Percentiles rank a stretch among this genome's conserved stretches.
Conservation (phyloP, 2,329 filamentous ascomycete genomes). For the Fusarium sp. region DNA sequence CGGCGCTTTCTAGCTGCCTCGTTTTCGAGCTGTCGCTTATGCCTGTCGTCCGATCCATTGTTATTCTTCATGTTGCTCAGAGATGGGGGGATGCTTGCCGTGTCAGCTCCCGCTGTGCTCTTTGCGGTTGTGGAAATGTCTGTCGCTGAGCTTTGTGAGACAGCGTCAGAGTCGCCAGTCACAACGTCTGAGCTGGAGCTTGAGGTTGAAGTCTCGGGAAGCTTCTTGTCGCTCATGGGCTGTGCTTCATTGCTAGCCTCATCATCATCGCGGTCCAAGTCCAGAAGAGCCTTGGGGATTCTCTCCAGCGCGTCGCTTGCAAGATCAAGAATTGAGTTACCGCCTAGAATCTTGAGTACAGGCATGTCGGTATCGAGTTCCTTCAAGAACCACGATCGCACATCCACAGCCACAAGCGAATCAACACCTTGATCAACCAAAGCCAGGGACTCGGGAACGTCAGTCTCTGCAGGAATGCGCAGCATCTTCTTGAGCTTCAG, state of each 20-base stretch:
- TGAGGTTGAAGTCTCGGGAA: not conserved
- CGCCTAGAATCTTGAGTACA: slow-evolving; percentile 53
- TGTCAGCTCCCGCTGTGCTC: slow-evolving; percentile 1
- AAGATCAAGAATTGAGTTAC: slow-evolving; percentile 26
- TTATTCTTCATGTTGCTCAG: not conserved
- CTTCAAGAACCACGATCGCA: slow-evolving; percentile 63
- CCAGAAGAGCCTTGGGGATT: slow-evolving; percentile 1
- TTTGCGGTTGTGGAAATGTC: slow-evolving; percentile 1
- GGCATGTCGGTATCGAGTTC: slow-evolving; percentile 57
- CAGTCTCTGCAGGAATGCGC: not conserved
- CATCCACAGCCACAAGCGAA: slow-evolving; percentile 51
- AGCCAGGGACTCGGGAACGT: not conserved
- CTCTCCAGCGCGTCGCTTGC: not conserved
- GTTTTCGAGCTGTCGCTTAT: not conserved
- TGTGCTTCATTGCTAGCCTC: not conserved
- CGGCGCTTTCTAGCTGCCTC: not conserved
- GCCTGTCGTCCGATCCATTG: not conserved
- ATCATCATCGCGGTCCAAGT: not conserved
- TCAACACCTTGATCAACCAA: slow-evolving; percentile 42
- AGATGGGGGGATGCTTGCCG: slow-evolving; percentile 9
- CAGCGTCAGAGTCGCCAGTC: not conserved
- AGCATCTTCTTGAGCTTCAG: slow-evolving; percentile 16
- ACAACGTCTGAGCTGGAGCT: slow-evolving; percentile 3
- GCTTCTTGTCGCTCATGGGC: not conserved
- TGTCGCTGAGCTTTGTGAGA: slow-evolving; percentile 6